Conservation (phyloP, 2,329 filamentous ascomycete genomes). For the Diplodia sapinea region DNA sequence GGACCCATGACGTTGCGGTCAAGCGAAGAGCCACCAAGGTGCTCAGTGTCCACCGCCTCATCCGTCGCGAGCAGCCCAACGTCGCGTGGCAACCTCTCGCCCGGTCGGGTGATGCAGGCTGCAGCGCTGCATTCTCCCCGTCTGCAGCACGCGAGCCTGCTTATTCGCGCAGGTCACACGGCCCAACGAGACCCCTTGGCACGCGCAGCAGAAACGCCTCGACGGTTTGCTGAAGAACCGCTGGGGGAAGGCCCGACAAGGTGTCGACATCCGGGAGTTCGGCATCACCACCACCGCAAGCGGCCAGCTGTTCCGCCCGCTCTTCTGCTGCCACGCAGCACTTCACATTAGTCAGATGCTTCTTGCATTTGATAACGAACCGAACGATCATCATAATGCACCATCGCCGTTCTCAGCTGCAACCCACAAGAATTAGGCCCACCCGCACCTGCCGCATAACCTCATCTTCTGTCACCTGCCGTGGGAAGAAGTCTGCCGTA, state of each 20-base stretch:
- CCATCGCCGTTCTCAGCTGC: no score
- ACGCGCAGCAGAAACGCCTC: neutral
- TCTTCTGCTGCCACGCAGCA: constrained; percentile 9
- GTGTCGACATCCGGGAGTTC: neutral
- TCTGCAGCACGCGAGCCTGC: constrained; percentile 1
- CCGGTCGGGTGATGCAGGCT: constrained; percentile 5
- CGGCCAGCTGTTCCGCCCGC: neutral
- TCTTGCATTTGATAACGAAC: no score
- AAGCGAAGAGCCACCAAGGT: constrained; percentile 22
- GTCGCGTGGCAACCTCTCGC: constrained; percentile 9
- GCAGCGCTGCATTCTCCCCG: no score
- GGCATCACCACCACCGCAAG: constrained; percentile 5
- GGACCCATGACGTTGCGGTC: constrained; percentile 19
- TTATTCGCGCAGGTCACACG: constrained; percentile 5
- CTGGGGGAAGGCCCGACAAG: neutral
- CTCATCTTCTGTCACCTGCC: no score
- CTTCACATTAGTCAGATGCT: neutral
- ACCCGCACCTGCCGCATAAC: no score
- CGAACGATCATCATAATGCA: no score
- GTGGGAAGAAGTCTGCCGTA: no score
- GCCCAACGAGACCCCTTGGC: neutral
- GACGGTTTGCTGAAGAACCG: no score
- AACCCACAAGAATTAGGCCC: no score
- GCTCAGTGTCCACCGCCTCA: constrained; percentile 22
- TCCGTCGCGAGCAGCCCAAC: neutral